A percentile compares a stretch with the other conserved stretches of the same genome.
These are phyloP conservation scores for Wickerhamomyces hampshirensis DNA, from an alignment of 805 yeast genomes.

Conservation along the genomic window DNA sequence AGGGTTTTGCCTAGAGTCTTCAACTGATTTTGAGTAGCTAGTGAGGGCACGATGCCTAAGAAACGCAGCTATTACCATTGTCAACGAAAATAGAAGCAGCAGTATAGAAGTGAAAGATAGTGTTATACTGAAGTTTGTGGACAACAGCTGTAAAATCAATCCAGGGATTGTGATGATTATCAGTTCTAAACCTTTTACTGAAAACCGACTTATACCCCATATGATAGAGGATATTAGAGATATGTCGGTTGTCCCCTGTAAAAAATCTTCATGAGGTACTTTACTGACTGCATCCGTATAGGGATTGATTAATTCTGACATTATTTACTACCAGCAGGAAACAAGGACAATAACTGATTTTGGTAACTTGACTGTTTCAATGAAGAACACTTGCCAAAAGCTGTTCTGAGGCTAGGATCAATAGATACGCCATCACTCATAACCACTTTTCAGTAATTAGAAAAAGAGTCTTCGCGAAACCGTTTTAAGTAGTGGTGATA, in stretches of 20 bases:
- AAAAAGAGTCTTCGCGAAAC: too few relatives aligned
- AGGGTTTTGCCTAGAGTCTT: slow-evolving; percentile 37
- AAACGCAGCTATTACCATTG: slow-evolving; percentile 9
- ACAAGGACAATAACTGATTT: too few relatives aligned
- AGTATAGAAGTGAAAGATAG: slow-evolving; percentile 13
- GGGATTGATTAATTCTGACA: too few relatives aligned
- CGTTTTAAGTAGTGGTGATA: too few relatives aligned
- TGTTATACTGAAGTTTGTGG: slow-evolving; percentile 33
- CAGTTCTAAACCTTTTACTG: slow-evolving; percentile 1
- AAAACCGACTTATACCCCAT: slow-evolving; percentile 1
- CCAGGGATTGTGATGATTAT: slow-evolving; percentile 25
- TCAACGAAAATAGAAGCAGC: slow-evolving; percentile 6
- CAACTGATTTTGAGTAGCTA: slow-evolving; percentile 14
- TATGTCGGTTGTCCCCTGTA: not conserved
- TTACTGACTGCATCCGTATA: too few relatives aligned
- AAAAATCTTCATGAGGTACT: too few relatives aligned
- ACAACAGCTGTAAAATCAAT: slow-evolving; percentile 29
- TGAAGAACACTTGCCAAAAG: too few relatives aligned
- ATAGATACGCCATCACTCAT: too few relatives aligned
- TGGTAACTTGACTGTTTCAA: too few relatives aligned
- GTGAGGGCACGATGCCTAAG: slow-evolving; percentile 15
- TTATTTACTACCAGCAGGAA: too few relatives aligned
- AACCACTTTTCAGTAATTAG: too few relatives aligned
- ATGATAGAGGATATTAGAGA: slow-evolving; percentile 1
- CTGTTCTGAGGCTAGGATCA: too few relatives aligned